A percentile compares a stretch with the other conserved stretches of the same genome.
phyloP scores from a whole-genome alignment of 768 basidiomycete genomes.

The Phlebiopsis flavidoalba region DNA sequence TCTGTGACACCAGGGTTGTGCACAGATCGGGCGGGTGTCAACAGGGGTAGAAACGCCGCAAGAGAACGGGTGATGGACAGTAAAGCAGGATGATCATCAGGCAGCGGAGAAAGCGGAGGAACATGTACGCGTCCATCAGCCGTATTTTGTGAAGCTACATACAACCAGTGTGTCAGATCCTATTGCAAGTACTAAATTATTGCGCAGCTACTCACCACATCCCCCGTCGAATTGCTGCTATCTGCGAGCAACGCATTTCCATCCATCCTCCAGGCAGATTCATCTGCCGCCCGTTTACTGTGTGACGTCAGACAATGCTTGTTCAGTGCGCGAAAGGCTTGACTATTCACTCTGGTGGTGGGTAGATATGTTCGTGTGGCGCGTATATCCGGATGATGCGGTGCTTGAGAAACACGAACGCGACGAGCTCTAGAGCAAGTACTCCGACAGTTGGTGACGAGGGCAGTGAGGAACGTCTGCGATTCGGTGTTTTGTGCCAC shows the following conservation, averaged over 20 bases:
- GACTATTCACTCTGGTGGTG: conserved; percentile 33
- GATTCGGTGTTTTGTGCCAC: conserved; percentile 26
- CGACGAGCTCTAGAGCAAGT: conserved; percentile 42
- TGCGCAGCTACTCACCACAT: conserved; percentile 34
- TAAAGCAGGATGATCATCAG: conserved; percentile 59
- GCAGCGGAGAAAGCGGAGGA: conserved; percentile 47
- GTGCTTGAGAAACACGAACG: conserved; percentile 53
- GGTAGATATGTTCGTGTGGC: conserved; percentile 59
- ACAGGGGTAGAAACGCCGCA: conserved; percentile 60
- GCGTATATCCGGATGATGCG: conserved; percentile 55
- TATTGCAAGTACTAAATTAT: no score
- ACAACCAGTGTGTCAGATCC: not conserved
- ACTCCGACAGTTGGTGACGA: conserved; percentile 52
- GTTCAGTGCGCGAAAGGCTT: not conserved
- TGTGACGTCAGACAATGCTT: not conserved
- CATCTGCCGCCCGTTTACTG: conserved; percentile 41
- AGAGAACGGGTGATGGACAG: conserved; percentile 53
- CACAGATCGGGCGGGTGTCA: conserved; percentile 42
- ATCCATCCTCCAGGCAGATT: conserved; percentile 39
- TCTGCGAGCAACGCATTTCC: conserved; percentile 50
- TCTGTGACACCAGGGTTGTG: conserved; percentile 20
- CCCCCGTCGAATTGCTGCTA: conserved; percentile 35
- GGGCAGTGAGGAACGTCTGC: conserved; percentile 53
- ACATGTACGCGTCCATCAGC: conserved; percentile 62
- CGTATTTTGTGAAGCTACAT: conserved; percentile 52